Base-by-base conservation (phyloP, 352 stramenopile species). In the Phytopythium sindhum region DNA sequence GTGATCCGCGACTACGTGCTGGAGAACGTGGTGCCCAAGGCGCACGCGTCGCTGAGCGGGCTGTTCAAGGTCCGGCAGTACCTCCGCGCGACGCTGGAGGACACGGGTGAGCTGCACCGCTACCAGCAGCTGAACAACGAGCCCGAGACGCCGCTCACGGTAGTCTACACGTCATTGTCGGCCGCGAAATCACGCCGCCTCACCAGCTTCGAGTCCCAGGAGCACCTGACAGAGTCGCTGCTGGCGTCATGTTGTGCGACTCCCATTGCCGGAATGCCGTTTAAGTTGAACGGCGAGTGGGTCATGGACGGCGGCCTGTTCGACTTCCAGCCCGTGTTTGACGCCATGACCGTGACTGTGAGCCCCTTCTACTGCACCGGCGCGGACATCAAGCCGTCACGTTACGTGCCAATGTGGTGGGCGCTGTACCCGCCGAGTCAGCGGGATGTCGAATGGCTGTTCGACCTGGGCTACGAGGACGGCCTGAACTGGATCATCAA, bases 371-470 rank as follows among this genome's bases (percentile, higher is more conserved):
- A 96, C 75, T 96, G 84, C 69, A 89, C 85, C 14, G 71, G 77
- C n/a, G 86, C 87, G 8, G 88, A 96, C 67, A 96, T 96, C 65
- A 96, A 96, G 65, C 87, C 89, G 17, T 95, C 84, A 39, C 81
- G 86, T n/a, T 96, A 96, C 62, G 85, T 96, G 63, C 89, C 88
- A 2, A 87, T 96, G 78, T 94, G 87, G 86, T 96, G 88, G 88
- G 82, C 78, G 2, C 3, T 95, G 35, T 78, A 91, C 57, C 87
- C 89, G 23, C 86, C 88, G 0, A 75, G 72, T 10, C 67, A 76
- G 45, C 75, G 82, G 17, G 81, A 93, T 59, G 75, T 96, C 39
- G 69, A 90, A 65, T 96, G 89, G 87, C 69, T 96, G 23, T 93
- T 94, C 55, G 79, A 96, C 51, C 61, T 95, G 31, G 86, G 88